phyloP scores from a whole-genome alignment of 768 basidiomycete species.

The Lactarius indigo region DNA sequence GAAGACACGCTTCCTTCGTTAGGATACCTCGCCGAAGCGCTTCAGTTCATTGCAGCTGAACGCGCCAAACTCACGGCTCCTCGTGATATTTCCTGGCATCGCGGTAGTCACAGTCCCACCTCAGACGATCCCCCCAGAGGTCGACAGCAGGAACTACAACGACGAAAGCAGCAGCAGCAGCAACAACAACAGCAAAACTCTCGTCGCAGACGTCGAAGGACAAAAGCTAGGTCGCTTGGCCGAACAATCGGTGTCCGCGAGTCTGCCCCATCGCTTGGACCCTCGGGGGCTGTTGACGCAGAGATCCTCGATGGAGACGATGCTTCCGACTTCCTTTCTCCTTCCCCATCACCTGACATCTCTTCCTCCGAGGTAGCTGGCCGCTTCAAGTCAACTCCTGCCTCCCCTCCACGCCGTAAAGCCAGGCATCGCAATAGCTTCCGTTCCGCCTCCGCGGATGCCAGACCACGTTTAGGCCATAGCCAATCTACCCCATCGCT shows the following conservation, averaged over 20 bases:
- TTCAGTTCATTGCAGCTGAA: conserved; percentile 74
- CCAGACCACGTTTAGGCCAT: conserved; percentile 37
- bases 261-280: neutral
- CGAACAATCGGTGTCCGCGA: conserved; percentile 19
- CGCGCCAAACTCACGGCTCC: conserved; percentile 53
- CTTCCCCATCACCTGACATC: conserved; percentile 30
- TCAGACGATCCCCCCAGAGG: conserved; percentile 20
- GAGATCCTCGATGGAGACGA: conserved; percentile 28
- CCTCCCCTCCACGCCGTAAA: conserved; percentile 23
- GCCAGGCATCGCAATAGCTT: conserved; percentile 13
- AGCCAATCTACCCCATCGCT: conserved; percentile 48
- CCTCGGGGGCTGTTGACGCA: conserved; percentile 12
- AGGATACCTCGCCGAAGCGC: conserved; percentile 67
- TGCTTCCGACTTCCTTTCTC: conserved; percentile 29
- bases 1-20: conserved; percentile 54
- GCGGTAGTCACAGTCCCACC: conserved; percentile 20
- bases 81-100: conserved; percentile 26
- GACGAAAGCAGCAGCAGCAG: neutral
- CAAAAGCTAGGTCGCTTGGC: conserved; percentile 27
- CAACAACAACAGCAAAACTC: conserved; percentile 17
- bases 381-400: conserved; percentile 32
- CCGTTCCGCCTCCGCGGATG: conserved; percentile 27
- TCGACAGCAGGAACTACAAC: neutral
- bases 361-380: conserved; percentile 29
- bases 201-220: conserved; percentile 37